These are phyloP conservation scores for Paramecium primaurelia DNA, from an alignment of 73 alveolate genomes.

Conservation along the genomic window DNA sequence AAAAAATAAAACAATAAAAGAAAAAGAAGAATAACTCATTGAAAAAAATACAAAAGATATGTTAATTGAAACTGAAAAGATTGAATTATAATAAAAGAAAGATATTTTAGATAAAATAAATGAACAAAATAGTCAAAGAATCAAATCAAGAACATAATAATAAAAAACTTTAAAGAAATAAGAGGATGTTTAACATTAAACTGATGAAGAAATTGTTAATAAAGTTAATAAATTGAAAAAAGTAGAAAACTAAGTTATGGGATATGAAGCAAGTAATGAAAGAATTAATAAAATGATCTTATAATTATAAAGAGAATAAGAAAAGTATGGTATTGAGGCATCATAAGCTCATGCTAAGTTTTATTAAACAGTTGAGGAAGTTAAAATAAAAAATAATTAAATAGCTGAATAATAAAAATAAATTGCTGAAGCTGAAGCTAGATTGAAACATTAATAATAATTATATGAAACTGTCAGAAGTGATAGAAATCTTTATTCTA, in stretches of 20 bases:
- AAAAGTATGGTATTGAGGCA: slow-evolving; percentile 92
- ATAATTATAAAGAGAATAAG: slow-evolving; percentile 80
- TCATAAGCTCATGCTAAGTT: slow-evolving; percentile 96
- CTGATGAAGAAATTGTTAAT: slow-evolving; percentile 74
- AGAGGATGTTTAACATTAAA: slow-evolving; percentile 70
- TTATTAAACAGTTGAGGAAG: slow-evolving; percentile 92
- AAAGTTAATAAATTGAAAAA: slow-evolving; percentile 76
- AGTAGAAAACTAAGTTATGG: slow-evolving; percentile 75
- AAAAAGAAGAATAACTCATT: background rate
- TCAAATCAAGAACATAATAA: slow-evolving; percentile 75
- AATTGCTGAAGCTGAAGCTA: slow-evolving; percentile 96
- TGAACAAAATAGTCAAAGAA: slow-evolving; percentile 70
- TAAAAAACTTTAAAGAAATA: slow-evolving; percentile 74
- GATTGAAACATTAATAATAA: slow-evolving; percentile 97
- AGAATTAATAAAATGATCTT: slow-evolving; percentile 70
- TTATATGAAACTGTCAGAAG: slow-evolving; percentile 98
- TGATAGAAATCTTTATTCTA: slow-evolving; percentile 97
- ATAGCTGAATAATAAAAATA: slow-evolving; percentile 94
- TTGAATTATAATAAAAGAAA: slow-evolving; percentile 66
- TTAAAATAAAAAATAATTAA: slow-evolving; percentile 91
- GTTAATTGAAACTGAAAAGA: slow-evolving; percentile 41
- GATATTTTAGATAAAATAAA: slow-evolving; percentile 70
- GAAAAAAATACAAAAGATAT: background rate
- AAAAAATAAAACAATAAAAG: slow-evolving; percentile 4
- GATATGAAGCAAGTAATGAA: slow-evolving; percentile 73